Percentiles rank a stretch among this genome's conserved stretches.
These are phyloP conservation scores for Nicotiana benthamiana DNA, from an alignment of 257 asterid genomes.

Conservation along the genomic window DNA sequence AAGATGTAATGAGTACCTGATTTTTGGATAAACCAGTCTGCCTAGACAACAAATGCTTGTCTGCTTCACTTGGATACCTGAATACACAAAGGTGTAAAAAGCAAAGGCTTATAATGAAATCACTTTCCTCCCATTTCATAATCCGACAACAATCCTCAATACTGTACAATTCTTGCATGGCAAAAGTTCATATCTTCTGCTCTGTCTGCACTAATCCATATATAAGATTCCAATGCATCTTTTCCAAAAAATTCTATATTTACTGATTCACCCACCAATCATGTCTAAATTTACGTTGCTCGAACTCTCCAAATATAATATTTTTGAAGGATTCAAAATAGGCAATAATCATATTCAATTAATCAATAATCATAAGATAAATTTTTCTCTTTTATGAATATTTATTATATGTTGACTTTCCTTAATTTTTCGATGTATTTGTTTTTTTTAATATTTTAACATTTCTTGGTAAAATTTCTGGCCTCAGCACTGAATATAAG, in stretches of 20 bases:
- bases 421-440: no score
- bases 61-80: constrained; percentile 97
- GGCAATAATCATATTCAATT: no score
- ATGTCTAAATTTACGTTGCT: neutral
- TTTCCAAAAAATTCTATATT: neutral
- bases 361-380: no score
- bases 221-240: neutral
- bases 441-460: no score
- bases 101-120: neutral
- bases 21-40: constrained; percentile 89
- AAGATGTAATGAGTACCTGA: constrained; percentile 55
- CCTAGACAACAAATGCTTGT: constrained; percentile 88
- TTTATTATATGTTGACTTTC: no score
- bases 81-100: neutral
- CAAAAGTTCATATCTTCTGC: neutral
- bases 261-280: neutral
- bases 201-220: neutral
- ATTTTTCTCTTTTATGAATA: no score
- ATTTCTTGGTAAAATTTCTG: no score
- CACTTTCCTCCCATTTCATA: constrained; percentile 4
- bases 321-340: no score
- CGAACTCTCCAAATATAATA: no score
- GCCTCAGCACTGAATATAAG: no score
- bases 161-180: neutral
- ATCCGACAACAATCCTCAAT: constrained; percentile 4